phyloP scores from a whole-genome alignment of 2,329 filamentous ascomycete genomes.

The Saccharata proteae region DNA sequence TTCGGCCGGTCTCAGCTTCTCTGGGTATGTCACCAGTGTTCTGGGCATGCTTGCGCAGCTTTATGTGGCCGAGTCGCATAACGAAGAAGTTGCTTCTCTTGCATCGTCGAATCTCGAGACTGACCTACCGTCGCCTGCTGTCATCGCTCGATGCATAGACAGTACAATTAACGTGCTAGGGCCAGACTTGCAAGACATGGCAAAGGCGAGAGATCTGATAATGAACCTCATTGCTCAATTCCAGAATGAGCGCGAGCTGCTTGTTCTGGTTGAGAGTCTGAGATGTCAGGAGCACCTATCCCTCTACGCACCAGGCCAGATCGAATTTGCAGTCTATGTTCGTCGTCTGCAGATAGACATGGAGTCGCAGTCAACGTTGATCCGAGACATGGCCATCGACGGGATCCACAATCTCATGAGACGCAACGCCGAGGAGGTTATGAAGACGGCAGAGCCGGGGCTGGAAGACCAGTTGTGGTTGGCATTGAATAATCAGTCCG shows the following conservation, averaged over 20 bases:
- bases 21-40: constrained; percentile 77
- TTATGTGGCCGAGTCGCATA: constrained; percentile 84
- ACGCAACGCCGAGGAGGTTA: constrained; percentile 70
- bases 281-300: constrained; percentile 83
- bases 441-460: constrained; percentile 60
- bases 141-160: constrained; percentile 79
- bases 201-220: constrained; percentile 84
- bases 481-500: constrained; percentile 64
- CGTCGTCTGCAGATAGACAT: constrained; percentile 68
- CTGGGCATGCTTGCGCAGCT: constrained; percentile 89
- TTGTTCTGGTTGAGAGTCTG: constrained; percentile 65
- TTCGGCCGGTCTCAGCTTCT: constrained; percentile 85
- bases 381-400: constrained; percentile 72
- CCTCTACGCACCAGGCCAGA: constrained; percentile 77
- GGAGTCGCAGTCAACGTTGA: constrained; percentile 52
- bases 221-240: constrained; percentile 77
- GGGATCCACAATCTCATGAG: constrained; percentile 94
- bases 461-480: constrained; percentile 91
- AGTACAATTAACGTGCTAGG: constrained; percentile 95
- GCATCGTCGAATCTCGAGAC: constrained; percentile 85
- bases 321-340: constrained; percentile 77
- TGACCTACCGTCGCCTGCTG: constrained; percentile 68
- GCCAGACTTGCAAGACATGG: constrained; percentile 84
- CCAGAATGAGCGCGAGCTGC: constrained; percentile 57
- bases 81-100: constrained; percentile 65